These are phyloP conservation scores for Monosporozyma unispora DNA, from an alignment of 805 yeast species.

Conservation along the genomic window DNA sequence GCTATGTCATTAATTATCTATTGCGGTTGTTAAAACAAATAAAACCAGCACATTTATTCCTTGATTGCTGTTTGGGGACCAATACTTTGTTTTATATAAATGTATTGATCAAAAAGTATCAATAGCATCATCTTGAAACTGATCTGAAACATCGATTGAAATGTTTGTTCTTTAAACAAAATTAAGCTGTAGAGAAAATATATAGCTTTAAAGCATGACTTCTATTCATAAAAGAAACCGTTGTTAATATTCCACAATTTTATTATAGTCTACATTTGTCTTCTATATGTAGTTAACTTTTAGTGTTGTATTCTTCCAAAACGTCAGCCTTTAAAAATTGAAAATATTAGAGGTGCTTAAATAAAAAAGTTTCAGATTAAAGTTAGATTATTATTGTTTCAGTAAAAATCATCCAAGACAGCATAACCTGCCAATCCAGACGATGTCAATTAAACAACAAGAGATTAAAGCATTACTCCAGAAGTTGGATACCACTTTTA, in stretches of 20 bases:
- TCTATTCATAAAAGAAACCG: too few relatives aligned
- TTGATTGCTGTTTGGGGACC: too few relatives aligned
- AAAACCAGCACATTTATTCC: not conserved
- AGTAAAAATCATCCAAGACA: not conserved
- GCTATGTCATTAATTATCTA: not conserved
- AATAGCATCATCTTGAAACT: too few relatives aligned
- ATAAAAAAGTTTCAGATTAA: not conserved
- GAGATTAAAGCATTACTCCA: slow-evolving; percentile 8
- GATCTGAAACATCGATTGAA: too few relatives aligned
- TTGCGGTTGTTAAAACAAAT: too few relatives aligned
- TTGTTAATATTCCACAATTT: not conserved
- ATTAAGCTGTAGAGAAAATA: too few relatives aligned
- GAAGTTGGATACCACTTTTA: slow-evolving; percentile 20
- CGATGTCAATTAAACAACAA: not conserved
- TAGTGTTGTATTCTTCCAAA: too few relatives aligned
- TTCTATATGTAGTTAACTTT: not conserved
- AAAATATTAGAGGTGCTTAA: not conserved
- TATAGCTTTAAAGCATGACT: too few relatives aligned
- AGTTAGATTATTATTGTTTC: not conserved
- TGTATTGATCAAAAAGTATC: too few relatives aligned
- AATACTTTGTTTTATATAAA: too few relatives aligned
- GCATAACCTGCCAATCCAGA: not conserved
- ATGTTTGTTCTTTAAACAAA: too few relatives aligned
- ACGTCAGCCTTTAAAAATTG: too few relatives aligned
- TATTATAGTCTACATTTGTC: not conserved